Percentiles rank a stretch among this genome's conserved stretches.
Evolutionary conservation across 768 basidiomycete genomes (phyloP).

Genomic region (Exidia glandulosa): DNA sequence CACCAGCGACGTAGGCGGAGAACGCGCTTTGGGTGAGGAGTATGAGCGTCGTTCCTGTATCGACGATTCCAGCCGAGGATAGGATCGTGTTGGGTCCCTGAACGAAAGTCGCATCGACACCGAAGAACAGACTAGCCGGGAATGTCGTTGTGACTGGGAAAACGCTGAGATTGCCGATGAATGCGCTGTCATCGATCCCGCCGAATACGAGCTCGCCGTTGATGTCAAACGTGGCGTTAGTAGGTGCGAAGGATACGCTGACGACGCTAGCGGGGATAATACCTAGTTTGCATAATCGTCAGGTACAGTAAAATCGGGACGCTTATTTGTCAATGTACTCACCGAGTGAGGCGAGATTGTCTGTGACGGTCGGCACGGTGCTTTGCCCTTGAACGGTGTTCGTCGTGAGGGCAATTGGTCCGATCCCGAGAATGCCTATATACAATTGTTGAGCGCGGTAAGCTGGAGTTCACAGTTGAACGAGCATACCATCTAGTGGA

Average conservation of each 20-base stretch:
- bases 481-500: slow-evolving; percentile 39
- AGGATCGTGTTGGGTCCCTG: slow-evolving; percentile 23
- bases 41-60: slow-evolving; percentile 36
- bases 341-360: no score
- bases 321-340: no score
- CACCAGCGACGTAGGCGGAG: slow-evolving; percentile 41
- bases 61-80: slow-evolving; percentile 34
- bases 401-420: slow-evolving; percentile 35
- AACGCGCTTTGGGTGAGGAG: slow-evolving; percentile 32
- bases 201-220: slow-evolving; percentile 52
- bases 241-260: slow-evolving; percentile 43
- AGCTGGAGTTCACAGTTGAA: no score
- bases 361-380: slow-evolving; percentile 42
- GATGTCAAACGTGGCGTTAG: slow-evolving; percentile 11
- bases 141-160: slow-evolving; percentile 31
- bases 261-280: slow-evolving; percentile 34
- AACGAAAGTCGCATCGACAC: background rate
- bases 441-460: no score
- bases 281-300: slow-evolving; percentile 32
- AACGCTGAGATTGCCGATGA: slow-evolving; percentile 23
- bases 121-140: slow-evolving; percentile 32
- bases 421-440: slow-evolving; percentile 36
- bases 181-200: slow-evolving; percentile 33
- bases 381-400: slow-evolving; percentile 17
- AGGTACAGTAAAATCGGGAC: no score